A percentile compares a stretch with the other conserved stretches of the same genome.
phyloP scores from a whole-genome alignment of 352 stramenopile species.

The Pythium utonaiense region DNA sequence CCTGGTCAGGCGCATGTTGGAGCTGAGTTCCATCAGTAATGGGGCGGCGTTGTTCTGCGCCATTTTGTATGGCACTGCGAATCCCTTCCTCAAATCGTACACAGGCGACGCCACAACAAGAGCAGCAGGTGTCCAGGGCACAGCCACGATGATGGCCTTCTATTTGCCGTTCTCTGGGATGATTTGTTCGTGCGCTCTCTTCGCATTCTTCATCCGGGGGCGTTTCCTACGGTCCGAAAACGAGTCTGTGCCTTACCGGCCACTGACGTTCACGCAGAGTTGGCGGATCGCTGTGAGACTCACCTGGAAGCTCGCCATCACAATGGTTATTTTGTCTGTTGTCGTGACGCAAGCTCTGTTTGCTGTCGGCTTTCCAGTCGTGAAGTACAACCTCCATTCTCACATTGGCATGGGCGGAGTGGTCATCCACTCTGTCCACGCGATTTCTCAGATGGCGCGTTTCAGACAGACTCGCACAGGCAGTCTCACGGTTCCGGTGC shows the following conservation, averaged over 20 bases:
- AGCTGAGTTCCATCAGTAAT: background rate
- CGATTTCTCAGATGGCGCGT: background rate
- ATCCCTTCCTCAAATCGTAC: background rate
- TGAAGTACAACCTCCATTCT: background rate
- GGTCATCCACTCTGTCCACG: background rate
- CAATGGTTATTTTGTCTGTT: background rate
- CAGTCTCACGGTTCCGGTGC: background rate
- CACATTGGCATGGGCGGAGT: background rate
- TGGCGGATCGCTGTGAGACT: background rate
- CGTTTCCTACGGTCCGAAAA: background rate
- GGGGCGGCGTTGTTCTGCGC: background rate
- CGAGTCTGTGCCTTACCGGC: background rate
- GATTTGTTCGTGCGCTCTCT: background rate
- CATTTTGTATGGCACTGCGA: background rate
- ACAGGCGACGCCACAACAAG: background rate
- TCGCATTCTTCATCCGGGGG: background rate
- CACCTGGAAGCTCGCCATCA: background rate
- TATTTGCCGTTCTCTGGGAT: background rate
- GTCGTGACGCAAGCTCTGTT: background rate
- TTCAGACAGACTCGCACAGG: background rate
- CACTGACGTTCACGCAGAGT: background rate
- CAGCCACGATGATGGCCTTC: background rate
- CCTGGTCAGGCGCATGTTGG: background rate
- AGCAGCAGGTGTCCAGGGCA: background rate
- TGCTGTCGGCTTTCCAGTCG: background rate